A percentile compares a stretch with the other conserved stretches of the same genome.
Conservation (phyloP, 305 asterid genomes). For the Vinca major region DNA sequence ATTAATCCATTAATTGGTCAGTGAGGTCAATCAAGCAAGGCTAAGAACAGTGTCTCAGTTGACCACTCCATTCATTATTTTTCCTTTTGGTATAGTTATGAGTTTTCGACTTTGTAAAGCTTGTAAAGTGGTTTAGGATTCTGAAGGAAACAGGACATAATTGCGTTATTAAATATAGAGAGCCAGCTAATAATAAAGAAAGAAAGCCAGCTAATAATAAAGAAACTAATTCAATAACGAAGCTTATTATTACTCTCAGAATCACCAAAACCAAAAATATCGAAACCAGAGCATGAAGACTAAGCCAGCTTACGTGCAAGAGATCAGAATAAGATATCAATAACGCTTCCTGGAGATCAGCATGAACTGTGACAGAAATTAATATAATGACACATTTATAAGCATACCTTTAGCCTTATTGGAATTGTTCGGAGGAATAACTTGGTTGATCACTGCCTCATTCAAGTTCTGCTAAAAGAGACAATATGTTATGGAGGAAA, state of each 20-base stretch:
- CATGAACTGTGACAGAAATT: not conserved
- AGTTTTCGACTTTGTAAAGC: not conserved
- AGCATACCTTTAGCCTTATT: constrained; percentile 48
- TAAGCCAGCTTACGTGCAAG: not conserved
- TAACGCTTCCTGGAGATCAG: not conserved
- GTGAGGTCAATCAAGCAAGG: not conserved
- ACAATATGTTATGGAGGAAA: constrained; percentile 9
- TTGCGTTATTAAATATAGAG: not conserved
- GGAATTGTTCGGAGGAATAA: constrained; percentile 26
- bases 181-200: not conserved
- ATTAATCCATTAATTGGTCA: not conserved
- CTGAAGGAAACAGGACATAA: not conserved
- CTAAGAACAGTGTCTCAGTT: not conserved
- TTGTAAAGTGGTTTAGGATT: not conserved
- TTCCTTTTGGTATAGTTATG: not conserved
- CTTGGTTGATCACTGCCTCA: constrained; percentile 29
- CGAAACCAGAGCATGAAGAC: not conserved
- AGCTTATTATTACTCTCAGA: not conserved
- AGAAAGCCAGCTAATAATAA: not conserved
- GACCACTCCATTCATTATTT: not conserved
- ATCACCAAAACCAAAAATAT: not conserved
- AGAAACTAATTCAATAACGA: not conserved
- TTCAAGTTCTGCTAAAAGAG: constrained; percentile 38
- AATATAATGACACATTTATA: constrained; percentile 7
- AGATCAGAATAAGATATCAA: not conserved